These are phyloP conservation scores for Berkeleyomyces basicola DNA, from an alignment of 2,329 filamentous ascomycete species.

Conservation along the genomic window DNA sequence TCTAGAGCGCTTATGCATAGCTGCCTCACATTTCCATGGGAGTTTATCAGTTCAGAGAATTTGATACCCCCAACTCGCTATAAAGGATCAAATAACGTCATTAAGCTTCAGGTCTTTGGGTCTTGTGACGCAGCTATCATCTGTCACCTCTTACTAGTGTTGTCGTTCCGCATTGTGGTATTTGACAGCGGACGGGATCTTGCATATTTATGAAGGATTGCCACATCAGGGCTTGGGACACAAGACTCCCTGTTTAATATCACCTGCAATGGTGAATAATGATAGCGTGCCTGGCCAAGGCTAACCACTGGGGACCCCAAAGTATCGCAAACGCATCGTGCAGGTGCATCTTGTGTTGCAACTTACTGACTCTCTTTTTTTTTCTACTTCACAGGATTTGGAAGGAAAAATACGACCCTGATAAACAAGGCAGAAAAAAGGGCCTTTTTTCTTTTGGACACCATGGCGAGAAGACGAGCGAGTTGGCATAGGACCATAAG, in stretches of 20 bases:
- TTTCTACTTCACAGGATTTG: slow-evolving; percentile 58
- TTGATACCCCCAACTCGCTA: background rate
- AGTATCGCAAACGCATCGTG: background rate
- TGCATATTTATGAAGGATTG: background rate
- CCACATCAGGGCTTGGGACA: background rate
- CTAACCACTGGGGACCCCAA: no score
- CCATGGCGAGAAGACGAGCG: background rate
- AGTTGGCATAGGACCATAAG: no score
- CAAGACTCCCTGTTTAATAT: background rate
- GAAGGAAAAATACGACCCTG: slow-evolving; percentile 81
- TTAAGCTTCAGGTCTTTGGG: no score
- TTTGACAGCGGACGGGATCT: background rate
- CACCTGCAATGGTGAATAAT: background rate
- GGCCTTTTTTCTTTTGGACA: slow-evolving; percentile 12
- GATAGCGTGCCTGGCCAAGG: no score
- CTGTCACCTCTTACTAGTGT: no score
- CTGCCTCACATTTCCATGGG: slow-evolving; percentile 6
- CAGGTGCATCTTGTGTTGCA: background rate
- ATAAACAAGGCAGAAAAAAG: slow-evolving; percentile 26
- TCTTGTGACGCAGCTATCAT: no score
- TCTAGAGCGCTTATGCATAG: background rate
- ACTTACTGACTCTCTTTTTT: background rate
- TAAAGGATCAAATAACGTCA: no score
- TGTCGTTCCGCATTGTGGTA: no score
- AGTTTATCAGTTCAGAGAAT: background rate